Base-by-base conservation (phyloP, 2,329 filamentous ascomycete species). In the Colletotrichum higginsianum region DNA sequence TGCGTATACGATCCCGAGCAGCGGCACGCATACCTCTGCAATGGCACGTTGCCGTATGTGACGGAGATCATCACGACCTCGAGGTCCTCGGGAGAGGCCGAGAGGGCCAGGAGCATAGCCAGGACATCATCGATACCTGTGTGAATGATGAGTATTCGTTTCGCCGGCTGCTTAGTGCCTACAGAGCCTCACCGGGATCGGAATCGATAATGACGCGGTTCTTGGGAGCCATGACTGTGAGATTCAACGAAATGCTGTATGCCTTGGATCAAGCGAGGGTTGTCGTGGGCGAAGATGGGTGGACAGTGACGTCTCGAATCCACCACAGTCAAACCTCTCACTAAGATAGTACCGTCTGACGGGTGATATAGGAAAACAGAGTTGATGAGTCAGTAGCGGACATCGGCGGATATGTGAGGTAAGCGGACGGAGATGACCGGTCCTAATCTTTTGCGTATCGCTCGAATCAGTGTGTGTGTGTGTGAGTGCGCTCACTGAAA, bases 151-250 rank as follows among this genome's bases (percentile, higher is more conserved):
- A 74, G 64, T 21, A 18, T 13, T 26, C 15, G 12, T 38, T 30
- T 56, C 23, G 15, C 42, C 23, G 30, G 38, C 38, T n/a, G 2
- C 5, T 9, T 6, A 12, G 16, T n/a, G 18, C 11, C 7, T 49
- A 7, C 38, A 44, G 75, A 57, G 38, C 21, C 80, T 75, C 86
- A 94, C 95, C 84, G 75, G 96, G 96, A 80, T 98, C 96, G 2
- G 96, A 98, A 80, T 99, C 96, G 78, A 99, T 96, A 77, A 99
- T 98, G 76, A 99, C 92, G 78, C 92, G 91, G 77, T 89, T 90
- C 76, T 90, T 90, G 38, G 91, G 88, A 66, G 89, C 86, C 92
- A 94, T 93, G 67, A 57, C 76, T 58, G 23, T 18, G 46, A n/a
- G 47, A 23, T 26, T 49, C 15, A 18, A 30, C 9, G 38, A 13